Conservation (phyloP, 2,329 filamentous ascomycete species). For the Paraphoma sp. region DNA sequence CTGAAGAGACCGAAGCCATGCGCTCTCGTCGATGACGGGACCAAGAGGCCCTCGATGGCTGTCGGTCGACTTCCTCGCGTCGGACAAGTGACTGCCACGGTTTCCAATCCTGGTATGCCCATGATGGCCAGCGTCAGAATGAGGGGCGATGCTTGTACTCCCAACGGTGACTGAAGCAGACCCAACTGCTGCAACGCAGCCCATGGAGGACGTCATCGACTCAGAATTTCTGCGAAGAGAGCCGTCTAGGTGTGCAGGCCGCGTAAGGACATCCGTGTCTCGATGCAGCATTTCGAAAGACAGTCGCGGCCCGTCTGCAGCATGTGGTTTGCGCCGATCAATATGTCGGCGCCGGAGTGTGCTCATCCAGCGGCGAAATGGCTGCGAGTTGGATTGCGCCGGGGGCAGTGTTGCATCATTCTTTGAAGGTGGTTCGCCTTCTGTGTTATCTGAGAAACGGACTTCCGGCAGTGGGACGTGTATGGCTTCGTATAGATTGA, state of each 20-base stretch:
- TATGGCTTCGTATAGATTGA: slow-evolving; percentile 41
- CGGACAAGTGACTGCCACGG: slow-evolving; percentile 65
- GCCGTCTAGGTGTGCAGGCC: slow-evolving; percentile 12
- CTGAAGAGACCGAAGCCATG: slow-evolving; percentile 74
- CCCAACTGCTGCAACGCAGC: slow-evolving; percentile 79
- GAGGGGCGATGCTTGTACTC: slow-evolving; percentile 71
- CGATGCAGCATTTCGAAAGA: slow-evolving; percentile 38
- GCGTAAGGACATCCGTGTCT: slow-evolving; percentile 13
- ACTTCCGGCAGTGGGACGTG: slow-evolving; percentile 35
- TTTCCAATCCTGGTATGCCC: slow-evolving; percentile 65
- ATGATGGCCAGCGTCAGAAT: slow-evolving; percentile 64
- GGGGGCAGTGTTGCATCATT: not conserved
- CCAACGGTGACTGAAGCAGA: slow-evolving; percentile 81
- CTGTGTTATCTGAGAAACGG: slow-evolving; percentile 26
- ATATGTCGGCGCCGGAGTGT: slow-evolving; percentile 67
- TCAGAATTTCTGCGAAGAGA: slow-evolving; percentile 49
- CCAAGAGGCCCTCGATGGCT: slow-evolving; percentile 56
- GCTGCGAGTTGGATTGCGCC: slow-evolving; percentile 34
- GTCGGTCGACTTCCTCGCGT: slow-evolving; percentile 68
- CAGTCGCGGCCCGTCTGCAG: slow-evolving; percentile 43
- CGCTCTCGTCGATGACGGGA: slow-evolving; percentile 68
- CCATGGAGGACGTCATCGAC: slow-evolving; percentile 77
- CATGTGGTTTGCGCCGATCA: slow-evolving; percentile 45
- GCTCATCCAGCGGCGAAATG: slow-evolving; percentile 77
- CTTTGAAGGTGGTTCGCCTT: slow-evolving; percentile 10